Evolutionary conservation across 257 asterid genomes (phyloP), one percentile per base, ranked within the genome.

Genomic region (Nicotiana attenuata): DNA sequence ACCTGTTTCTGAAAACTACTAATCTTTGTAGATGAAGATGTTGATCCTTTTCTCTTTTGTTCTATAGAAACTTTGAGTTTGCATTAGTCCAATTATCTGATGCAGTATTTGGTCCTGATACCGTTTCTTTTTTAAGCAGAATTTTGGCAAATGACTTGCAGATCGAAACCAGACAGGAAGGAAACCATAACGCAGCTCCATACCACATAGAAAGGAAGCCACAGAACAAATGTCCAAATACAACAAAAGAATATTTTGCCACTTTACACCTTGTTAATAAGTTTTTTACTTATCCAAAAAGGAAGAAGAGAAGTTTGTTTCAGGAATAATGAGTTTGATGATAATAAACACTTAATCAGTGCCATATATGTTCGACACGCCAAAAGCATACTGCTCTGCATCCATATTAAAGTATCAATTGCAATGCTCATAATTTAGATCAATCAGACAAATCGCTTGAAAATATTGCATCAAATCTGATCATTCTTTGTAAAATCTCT

Each of bases 1-100:
- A 82, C 98, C 98, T 1, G 94, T 92, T 15, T 93, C 89, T 7
- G 97, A 94, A 89, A 96, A 94, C 77, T 96, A 94, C 82, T 96
- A 90, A 88, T 77, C 83, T 61, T 17, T 81, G 77, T 59, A 52
- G 50, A 81, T 38, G 83, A 77, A 77, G n/a, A 38, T 29, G 45
- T 78, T 16, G 41, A 24, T 63, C n/a, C n/a, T 24, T 47, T 64
- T 2, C 13, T 53, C 14, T 10, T 38, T 47, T 64, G 52, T 19
- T 10, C 26, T 10, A 3, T 64, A 78, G 77, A 7, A 61, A 24
- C 28, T 60, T 78, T 41, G 22, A 14, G 24, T 45, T 28, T 45
- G 22, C 78, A 45, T 45, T 22, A 71, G 7, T 45, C 45, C 24
- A 22, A 50, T 50, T 2, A 75, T 75, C 22, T 0, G 7, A 11